Evolutionary conservation across 768 basidiomycete genomes (phyloP), one percentile per base, ranked within the genome.

Genomic region (Termitomyces sp.): DNA sequence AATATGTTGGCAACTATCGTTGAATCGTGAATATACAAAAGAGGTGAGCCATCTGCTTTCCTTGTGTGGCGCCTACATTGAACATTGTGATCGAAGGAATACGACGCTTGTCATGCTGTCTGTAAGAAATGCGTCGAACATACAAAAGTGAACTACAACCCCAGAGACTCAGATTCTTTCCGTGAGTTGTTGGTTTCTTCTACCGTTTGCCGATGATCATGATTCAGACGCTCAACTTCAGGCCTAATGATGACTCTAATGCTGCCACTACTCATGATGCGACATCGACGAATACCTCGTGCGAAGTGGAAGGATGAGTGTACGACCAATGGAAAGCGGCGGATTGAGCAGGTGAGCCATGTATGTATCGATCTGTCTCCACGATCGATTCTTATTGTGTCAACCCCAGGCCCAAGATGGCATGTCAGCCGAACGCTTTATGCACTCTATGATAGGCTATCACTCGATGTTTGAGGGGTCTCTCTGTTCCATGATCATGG

Each of bases 401-500:
- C 55, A 66, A 18, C 6, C 24, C 33, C 62, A 87, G 81, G 79
- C 81, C 2, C 79, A 79, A 24, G 84, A 88, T 63, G 81, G 82
- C 65, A 83, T 88, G 76, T 78, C 84, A 1, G 84, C 86, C 44
- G 85, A 86, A 65, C 83, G 84, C 68, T 85, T 84, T 55, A 76
- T 87, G 18, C 83, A 85, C 24, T 88, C 90, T 0, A 88, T 88
- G 83, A 92, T 92, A 60, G 90, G 90, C 7, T 92, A 92, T 66
- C 88, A 90, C 61, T 83, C 90, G 50, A 79, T 85, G 1, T 86
- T 81, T 65, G 84, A 88, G 62, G 83, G 82, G 60, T 89, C 87
- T 11, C 71, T 92, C 9, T 85, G 90, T 57, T 90, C 87, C n/a
- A 91, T 92, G 89, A 86, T 88, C 42, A 91, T 94, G 84, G 89